Evolutionary conservation across 805 yeast genomes (phyloP).

Genomic region (Jamesozyma rosinii): DNA sequence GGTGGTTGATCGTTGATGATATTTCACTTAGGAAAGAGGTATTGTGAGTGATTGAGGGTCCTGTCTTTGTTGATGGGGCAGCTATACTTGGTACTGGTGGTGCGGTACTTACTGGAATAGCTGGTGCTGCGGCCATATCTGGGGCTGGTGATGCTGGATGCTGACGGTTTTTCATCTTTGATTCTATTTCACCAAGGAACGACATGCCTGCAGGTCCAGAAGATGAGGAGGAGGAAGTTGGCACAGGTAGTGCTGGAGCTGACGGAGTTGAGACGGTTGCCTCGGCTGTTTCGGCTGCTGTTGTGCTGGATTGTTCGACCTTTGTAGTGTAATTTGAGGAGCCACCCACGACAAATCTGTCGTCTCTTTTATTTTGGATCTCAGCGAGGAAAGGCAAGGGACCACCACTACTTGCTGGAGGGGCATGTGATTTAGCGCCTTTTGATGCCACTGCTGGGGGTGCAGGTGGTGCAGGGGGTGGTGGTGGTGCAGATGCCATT

Average conservation of each 20-base stretch:
- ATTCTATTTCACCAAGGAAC: conserved; percentile 26
- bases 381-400: conserved; percentile 44
- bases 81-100: conserved; percentile 13
- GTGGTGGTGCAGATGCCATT: conserved; percentile 16
- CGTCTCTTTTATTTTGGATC: conserved; percentile 42
- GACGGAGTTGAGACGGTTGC: conserved; percentile 8
- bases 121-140: conserved; percentile 4
- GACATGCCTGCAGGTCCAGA: conserved; percentile 14
- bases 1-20: conserved; percentile 5
- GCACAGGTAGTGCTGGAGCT: conserved; percentile 9
- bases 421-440: conserved; percentile 12
- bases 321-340: conserved; percentile 26
- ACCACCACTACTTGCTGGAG: conserved; percentile 27
- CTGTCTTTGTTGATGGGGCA: neutral
- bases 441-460: conserved; percentile 17
- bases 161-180: conserved; percentile 15
- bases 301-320: conserved; percentile 14
- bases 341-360: conserved; percentile 37
- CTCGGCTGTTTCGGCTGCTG: conserved; percentile 11
- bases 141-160: conserved; percentile 8
- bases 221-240: conserved; percentile 8
- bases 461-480: conserved; percentile 20
- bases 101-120: conserved; percentile 11
- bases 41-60: neutral
- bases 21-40: neutral